Percentiles rank a stretch among this genome's conserved stretches.
Conservation (phyloP, 257 asterid genomes). For the Thymus mandschuricus region DNA sequence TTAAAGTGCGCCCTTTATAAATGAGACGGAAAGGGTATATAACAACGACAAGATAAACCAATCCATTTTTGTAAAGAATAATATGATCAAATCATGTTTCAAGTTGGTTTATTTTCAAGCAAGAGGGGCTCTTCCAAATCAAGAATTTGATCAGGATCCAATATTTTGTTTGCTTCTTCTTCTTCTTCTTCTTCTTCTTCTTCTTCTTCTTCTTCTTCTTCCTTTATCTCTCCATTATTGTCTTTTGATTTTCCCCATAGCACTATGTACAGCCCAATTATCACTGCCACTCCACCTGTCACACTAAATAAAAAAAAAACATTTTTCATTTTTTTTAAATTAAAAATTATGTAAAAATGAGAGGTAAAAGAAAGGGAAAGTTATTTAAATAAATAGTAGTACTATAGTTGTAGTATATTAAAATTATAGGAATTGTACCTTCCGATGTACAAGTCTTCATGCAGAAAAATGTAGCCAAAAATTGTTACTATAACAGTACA, state of each 20-base stretch:
- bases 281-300: constrained; percentile 60
- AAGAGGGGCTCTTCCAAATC: constrained; percentile 25
- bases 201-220: not conserved
- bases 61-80: too few relatives aligned
- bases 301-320: constrained; percentile 33
- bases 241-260: constrained; percentile 66
- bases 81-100: too few relatives aligned
- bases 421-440: constrained; percentile 43
- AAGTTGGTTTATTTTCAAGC: not conserved
- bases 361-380: too few relatives aligned
- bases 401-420: too few relatives aligned
- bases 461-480: constrained; percentile 48
- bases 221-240: not conserved
- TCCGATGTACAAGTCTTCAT: constrained; percentile 67
- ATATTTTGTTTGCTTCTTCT: not conserved
- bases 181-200: not conserved
- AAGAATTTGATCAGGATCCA: not conserved
- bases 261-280: constrained; percentile 66
- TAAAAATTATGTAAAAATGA: too few relatives aligned
- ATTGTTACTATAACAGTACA: constrained; percentile 52
- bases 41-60: too few relatives aligned
- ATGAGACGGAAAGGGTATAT: too few relatives aligned
- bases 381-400: not conserved
- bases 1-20: too few relatives aligned
- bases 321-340: too few relatives aligned